Percentiles rank a stretch among this genome's conserved stretches.
Evolutionary conservation across 176 grass and related monocot species (phyloP).

Genomic region (Bothriochloa decipiens): DNA sequence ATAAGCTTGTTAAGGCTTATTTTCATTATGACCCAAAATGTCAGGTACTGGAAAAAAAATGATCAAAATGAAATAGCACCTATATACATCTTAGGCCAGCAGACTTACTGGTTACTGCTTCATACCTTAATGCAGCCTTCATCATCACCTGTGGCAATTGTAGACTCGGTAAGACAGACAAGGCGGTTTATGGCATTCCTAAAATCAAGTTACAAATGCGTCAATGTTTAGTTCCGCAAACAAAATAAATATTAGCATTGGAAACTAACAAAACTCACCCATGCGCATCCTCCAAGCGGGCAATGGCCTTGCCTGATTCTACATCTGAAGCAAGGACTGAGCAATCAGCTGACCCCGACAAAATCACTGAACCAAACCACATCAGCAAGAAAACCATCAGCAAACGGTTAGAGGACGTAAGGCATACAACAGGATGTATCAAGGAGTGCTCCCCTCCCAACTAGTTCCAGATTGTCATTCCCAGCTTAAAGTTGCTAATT

Average conservation of each 20-base stretch:
- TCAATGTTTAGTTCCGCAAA: conserved; percentile 18
- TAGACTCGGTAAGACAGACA: conserved; percentile 85
- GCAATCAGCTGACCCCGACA: conserved; percentile 73
- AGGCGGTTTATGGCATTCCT: conserved; percentile 58
- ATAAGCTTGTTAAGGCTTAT: background rate
- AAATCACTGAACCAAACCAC: conserved; percentile 61
- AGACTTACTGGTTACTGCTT: background rate
- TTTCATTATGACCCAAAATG: background rate
- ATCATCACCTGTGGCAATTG: conserved; percentile 86
- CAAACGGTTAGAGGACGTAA: background rate
- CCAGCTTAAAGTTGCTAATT: background rate
- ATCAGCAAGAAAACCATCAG: background rate
- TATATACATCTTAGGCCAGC: background rate
- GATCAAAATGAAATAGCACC: conserved; percentile 23
- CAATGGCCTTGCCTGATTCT: conserved; percentile 72
- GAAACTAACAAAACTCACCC: conserved; percentile 49
- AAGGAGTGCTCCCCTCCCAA: background rate
- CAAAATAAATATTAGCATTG: background rate
- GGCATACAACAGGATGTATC: background rate
- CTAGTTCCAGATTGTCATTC: background rate
- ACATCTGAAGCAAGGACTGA: conserved; percentile 77
- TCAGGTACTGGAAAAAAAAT: background rate
- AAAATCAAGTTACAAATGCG: conserved; percentile 32
- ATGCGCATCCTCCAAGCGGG: conserved; percentile 72
- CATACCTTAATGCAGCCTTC: conserved; percentile 93